Percentiles rank a stretch among this genome's conserved stretches.
These are phyloP conservation scores for Backusella tarrabulga DNA, from an alignment of 192 early-diverging fungal species.

Conservation along the genomic window DNA sequence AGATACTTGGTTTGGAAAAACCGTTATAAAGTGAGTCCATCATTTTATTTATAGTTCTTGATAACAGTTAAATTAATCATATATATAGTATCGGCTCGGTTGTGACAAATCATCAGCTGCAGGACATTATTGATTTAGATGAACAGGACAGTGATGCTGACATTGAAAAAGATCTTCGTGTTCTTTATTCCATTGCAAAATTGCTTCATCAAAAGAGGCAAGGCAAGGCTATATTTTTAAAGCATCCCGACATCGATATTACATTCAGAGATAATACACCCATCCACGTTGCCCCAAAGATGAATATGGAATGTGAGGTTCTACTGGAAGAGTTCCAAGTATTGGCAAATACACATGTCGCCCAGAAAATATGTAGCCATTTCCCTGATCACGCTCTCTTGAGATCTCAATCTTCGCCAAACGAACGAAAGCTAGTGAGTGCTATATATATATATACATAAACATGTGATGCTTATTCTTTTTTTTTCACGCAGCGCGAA, in stretches of 20 bases:
- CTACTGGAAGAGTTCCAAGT: conserved; percentile 99
- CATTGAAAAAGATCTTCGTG: conserved; percentile 12
- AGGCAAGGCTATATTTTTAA: conserved; percentile 83
- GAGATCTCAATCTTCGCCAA: conserved; percentile 76
- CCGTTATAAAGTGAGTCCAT: conserved; percentile 65
- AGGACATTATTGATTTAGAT: not conserved
- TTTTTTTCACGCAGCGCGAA: not conserved
- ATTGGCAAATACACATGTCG: conserved; percentile 93
- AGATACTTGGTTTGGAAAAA: conserved; percentile 75
- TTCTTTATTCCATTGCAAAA: conserved; percentile 58
- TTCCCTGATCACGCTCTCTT: conserved; percentile 95
- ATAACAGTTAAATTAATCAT: not conserved
- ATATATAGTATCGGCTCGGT: not conserved
- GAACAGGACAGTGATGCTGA: conserved; percentile 2
- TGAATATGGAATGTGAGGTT: conserved; percentile 88
- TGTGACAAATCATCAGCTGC: not conserved
- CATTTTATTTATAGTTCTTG: not conserved
- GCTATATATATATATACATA: not conserved
- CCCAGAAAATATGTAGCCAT: conserved; percentile 81
- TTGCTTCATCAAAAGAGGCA: conserved; percentile 62
- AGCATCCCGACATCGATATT: conserved; percentile 89
- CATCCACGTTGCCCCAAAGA: conserved; percentile 83
- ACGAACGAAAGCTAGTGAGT: conserved; percentile 48
- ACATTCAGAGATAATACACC: conserved; percentile 87
- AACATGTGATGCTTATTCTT: not conserved